Conservation (phyloP, 345 rosid species). For the Arabis alpina region DNA sequence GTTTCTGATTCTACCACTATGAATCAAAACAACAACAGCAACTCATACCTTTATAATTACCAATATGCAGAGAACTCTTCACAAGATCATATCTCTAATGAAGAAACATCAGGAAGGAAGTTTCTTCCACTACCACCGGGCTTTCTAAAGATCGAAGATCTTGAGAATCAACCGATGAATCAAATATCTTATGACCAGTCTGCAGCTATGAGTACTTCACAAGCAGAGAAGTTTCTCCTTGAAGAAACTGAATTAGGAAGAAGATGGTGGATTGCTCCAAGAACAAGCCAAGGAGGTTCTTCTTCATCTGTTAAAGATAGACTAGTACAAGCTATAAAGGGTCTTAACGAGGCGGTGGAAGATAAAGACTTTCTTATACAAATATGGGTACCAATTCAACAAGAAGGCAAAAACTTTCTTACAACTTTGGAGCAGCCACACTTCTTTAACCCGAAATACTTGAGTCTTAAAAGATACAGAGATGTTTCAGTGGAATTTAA, state of each 20-base stretch:
- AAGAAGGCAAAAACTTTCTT: conserved; percentile 67
- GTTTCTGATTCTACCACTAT: conserved; percentile 47
- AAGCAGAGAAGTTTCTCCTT: conserved; percentile 44
- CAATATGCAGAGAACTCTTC: conserved; percentile 46
- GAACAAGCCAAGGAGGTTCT: conserved; percentile 43
- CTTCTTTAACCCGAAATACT: conserved; percentile 54
- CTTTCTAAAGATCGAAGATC: conserved; percentile 41
- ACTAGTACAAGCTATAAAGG: conserved; percentile 56
- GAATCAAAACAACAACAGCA: conserved; percentile 44
- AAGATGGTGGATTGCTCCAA: conserved; percentile 74
- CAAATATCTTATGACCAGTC: conserved; percentile 35
- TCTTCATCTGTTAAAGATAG: conserved; percentile 63
- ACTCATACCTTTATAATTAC: conserved; percentile 39
- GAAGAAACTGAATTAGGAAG: conserved; percentile 53
- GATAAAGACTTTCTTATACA: conserved; percentile 75
- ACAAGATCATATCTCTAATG: conserved; percentile 43
- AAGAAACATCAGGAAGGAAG: conserved; percentile 37
- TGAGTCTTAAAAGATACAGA: conserved; percentile 72
- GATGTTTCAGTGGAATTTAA: conserved; percentile 65
- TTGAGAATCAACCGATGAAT: conserved; percentile 26
- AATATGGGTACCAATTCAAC: conserved; percentile 82
- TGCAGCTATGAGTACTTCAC: conserved; percentile 41
- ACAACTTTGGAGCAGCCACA: conserved; percentile 83
- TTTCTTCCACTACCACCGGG: conserved; percentile 34
- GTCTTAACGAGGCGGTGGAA: conserved; percentile 58